Base-by-base conservation (phyloP, 768 basidiomycete genomes). In the Paxillus involutus region DNA sequence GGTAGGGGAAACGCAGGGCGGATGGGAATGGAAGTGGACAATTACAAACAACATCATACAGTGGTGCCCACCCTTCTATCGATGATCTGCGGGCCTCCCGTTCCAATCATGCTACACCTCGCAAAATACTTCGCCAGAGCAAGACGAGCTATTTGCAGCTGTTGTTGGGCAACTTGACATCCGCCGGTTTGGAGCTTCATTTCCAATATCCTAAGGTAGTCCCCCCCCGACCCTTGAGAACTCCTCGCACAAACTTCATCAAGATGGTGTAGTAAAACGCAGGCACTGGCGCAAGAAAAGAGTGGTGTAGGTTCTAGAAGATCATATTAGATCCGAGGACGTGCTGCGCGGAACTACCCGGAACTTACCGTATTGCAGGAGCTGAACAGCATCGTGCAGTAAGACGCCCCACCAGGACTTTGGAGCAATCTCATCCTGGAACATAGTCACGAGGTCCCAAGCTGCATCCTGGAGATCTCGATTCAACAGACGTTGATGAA, bases 361-460 rank as follows among this genome's bases (percentile, higher is more conserved):
- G 19, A 35, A 70, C 80, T 58, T 60, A 82, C 88, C 76, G 60
- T 81, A 74, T 62, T 80, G 80, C 50, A 98, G 73, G 47, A 97
- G 76, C 29, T 81, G 82, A 0, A 91, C 73, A 16, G 86, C 77
- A 67, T 98, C 94, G 53, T 81, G 83, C n/a, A 98, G 75, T 45
- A 98, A 73, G 14, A 97, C 80, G 4, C 88, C 90, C 91, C 91
- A 94, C 86, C 95, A 96, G 7, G 85, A 79, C 56, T 81, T 86
- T 0, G 97, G 96, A 0, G 86, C 91, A 14, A 94, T 70, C 43
- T 86, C 88, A 47, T 90, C 87, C 8, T 80, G 80, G 52, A 99
- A 82, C 69, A 98, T 86, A 11, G 83, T 71, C 17, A 94, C 77
- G 21, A 98, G 73, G 62, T 91, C 83, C 54, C 75, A 73, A 0